A percentile compares a stretch with the other conserved stretches of the same genome.
These are phyloP conservation scores for Leptomonas pyrrhocoris DNA, from an alignment of 208 protist genomes.

Conservation along the genomic window DNA sequence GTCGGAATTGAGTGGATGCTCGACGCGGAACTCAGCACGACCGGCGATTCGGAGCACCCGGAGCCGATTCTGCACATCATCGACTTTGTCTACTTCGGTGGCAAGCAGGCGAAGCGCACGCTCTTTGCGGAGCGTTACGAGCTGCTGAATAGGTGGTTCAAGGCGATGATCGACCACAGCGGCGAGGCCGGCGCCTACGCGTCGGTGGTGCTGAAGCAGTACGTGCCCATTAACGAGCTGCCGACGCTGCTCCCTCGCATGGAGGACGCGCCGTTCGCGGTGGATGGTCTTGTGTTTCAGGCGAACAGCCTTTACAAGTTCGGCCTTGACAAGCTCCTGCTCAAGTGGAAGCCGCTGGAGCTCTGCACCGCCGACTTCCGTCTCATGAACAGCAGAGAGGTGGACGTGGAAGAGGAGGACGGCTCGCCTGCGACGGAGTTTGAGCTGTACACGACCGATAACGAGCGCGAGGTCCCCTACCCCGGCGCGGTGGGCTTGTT, in stretches of 20 bases:
- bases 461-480: constrained; percentile 48
- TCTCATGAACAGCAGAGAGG: constrained; percentile 48
- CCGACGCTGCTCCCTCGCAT: constrained; percentile 53
- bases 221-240: constrained; percentile 75
- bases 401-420: constrained; percentile 11
- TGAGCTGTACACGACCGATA: constrained; percentile 64
- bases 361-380: constrained; percentile 88
- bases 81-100: constrained; percentile 85
- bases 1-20: constrained; percentile 68
- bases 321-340: constrained; percentile 66
- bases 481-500: constrained; percentile 53
- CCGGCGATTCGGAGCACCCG: constrained; percentile 9
- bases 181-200: constrained; percentile 16
- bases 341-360: constrained; percentile 89
- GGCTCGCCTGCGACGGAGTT: constrained; percentile 43
- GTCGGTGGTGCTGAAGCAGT: constrained; percentile 66
- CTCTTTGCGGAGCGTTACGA: constrained; percentile 61
- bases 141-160: constrained; percentile 65
- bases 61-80: constrained; percentile 68
- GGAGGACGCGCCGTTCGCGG: constrained; percentile 51
- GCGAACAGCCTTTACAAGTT: constrained; percentile 72
- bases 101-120: constrained; percentile 51
- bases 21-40: constrained; percentile 70
- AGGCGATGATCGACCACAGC: constrained; percentile 30
- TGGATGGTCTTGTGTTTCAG: constrained; percentile 90